Percentiles rank a stretch among this genome's conserved stretches.
Evolutionary conservation across 352 stramenopile species (phyloP).

Genomic region (Phytophthora melonis): DNA sequence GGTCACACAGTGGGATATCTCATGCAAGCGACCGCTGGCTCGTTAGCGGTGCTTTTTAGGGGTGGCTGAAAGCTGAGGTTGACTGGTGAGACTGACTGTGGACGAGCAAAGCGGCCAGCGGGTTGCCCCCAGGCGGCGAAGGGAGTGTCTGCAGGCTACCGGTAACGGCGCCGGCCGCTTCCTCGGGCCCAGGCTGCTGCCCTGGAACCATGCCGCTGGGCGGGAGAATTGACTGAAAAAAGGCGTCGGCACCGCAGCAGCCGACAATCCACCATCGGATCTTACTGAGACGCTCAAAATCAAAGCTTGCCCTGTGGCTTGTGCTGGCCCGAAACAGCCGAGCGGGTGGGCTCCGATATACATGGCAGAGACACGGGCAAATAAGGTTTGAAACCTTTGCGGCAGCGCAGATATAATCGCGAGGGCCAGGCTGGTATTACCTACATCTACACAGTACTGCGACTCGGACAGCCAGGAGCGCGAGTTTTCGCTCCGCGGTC

Average conservation of each 20-base stretch:
- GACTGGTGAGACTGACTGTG: neutral
- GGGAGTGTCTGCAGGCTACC: slow-evolving; percentile 7
- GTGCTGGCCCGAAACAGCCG: slow-evolving; percentile 15
- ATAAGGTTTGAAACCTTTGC: too few species aligned
- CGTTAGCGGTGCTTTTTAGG: neutral
- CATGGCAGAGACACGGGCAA: slow-evolving; percentile 7
- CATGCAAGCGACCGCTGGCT: slow-evolving; percentile 6
- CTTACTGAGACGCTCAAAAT: slow-evolving; percentile 19
- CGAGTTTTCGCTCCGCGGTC: neutral
- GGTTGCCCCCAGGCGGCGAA: neutral
- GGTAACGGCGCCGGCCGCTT: slow-evolving; percentile 8
- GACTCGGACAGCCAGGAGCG: too few species aligned
- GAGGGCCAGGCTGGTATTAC: too few species aligned
- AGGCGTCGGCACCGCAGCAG: slow-evolving; percentile 11
- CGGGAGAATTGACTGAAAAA: slow-evolving; percentile 37
- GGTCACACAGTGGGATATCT: slow-evolving; percentile 34
- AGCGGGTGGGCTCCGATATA: slow-evolving; percentile 18
- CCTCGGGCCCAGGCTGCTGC: slow-evolving; percentile 9
- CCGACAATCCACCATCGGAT: slow-evolving; percentile 35
- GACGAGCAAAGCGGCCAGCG: neutral
- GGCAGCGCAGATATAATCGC: too few species aligned
- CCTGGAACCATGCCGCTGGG: slow-evolving; percentile 26
- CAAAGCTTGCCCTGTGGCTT: neutral
- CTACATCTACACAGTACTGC: too few species aligned
- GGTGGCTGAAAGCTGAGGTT: slow-evolving; percentile 8